Evolutionary conservation across 2,329 filamentous ascomycete genomes (phyloP).

Genomic region (Apiospora koreana): DNA sequence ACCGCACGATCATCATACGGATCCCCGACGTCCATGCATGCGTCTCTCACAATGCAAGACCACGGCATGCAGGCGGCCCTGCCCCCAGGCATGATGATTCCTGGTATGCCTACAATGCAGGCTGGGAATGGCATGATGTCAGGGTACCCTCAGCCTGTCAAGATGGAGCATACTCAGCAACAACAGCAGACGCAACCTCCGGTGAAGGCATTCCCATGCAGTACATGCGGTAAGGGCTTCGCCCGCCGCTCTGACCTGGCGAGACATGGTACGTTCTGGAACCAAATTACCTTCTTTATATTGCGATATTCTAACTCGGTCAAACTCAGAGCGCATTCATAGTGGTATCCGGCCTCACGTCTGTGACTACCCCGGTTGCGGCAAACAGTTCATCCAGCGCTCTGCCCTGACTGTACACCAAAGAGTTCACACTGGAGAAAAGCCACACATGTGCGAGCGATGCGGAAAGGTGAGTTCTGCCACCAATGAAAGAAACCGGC

Average conservation of each 20-base stretch:
- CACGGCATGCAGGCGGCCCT: constrained; percentile 35
- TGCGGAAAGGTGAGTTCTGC: constrained; percentile 79
- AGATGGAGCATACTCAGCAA: constrained; percentile 37
- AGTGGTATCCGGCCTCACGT: constrained; percentile 88
- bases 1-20: constrained; percentile 50
- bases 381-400: constrained; percentile 96
- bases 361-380: constrained; percentile 85
- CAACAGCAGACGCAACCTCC: constrained; percentile 29
- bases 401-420: constrained; percentile 94
- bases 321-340: constrained; percentile 81
- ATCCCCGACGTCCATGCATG: constrained; percentile 55
- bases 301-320: not conserved
- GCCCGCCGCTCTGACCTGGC: constrained; percentile 91
- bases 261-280: constrained; percentile 75
- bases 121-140: constrained; percentile 33
- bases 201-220: constrained; percentile 80
- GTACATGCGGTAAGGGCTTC: constrained; percentile 88
- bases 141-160: constrained; percentile 39
- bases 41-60: constrained; percentile 47
- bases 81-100: constrained; percentile 41
- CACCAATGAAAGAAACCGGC: not conserved
- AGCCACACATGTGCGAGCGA: constrained; percentile 95
- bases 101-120: constrained; percentile 38
- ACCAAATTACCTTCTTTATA: too few species aligned
- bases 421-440: constrained; percentile 95